Evolutionary conservation across 805 yeast genomes (phyloP).

Genomic region (Kuraishia hungarica): DNA sequence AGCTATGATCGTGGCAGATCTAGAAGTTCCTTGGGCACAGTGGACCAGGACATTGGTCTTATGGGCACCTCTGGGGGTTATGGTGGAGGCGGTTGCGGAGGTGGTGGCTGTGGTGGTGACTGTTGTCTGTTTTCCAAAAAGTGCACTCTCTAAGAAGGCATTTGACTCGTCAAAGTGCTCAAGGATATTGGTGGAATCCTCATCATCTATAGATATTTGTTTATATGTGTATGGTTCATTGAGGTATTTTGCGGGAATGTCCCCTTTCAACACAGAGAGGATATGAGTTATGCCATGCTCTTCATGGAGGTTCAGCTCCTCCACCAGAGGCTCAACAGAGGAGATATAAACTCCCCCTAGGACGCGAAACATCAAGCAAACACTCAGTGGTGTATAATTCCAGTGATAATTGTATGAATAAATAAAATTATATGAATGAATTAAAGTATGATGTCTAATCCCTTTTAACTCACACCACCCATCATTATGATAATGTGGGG

Average conservation of each 20-base stretch:
- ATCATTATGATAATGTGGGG: background rate
- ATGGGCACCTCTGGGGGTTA: conserved; percentile 25
- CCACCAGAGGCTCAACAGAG: conserved; percentile 55
- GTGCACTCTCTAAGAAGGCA: conserved; percentile 56
- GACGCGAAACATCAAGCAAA: conserved; percentile 43
- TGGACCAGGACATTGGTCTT: conserved; percentile 38
- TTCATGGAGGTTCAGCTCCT: conserved; percentile 39
- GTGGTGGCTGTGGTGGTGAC: no score
- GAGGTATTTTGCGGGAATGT: conserved; percentile 43
- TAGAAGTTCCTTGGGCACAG: conserved; percentile 43
- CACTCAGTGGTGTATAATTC: background rate
- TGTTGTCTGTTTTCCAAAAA: conserved; percentile 32
- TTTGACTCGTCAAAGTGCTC: conserved; percentile 53
- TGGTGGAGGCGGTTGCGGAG: no score
- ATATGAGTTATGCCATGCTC: conserved; percentile 60
- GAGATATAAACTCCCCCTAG: conserved; percentile 77
- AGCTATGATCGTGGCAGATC: conserved; percentile 36
- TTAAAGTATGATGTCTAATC: no score
- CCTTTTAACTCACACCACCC: no score
- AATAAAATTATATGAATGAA: no score
- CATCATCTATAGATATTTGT: conserved; percentile 70
- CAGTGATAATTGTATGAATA: no score
- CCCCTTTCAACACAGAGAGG: conserved; percentile 60
- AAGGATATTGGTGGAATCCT: conserved; percentile 55
- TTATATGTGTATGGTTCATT: conserved; percentile 37